Evolutionary conservation across 805 yeast species (phyloP).

Genomic region (Cyberlindnera bimundalis): DNA sequence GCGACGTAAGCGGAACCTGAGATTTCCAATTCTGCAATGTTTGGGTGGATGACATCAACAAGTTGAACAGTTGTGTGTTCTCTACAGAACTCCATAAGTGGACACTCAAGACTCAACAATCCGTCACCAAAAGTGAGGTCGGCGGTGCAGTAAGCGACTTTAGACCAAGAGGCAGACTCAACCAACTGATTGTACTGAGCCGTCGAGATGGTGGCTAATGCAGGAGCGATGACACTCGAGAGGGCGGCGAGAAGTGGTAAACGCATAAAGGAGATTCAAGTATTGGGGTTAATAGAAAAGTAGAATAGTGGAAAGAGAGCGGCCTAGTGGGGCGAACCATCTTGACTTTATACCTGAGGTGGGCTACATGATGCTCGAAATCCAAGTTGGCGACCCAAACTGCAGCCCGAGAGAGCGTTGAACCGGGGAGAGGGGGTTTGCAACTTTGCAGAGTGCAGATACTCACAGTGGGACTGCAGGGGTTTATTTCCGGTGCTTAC

Average conservation of each 20-base stretch:
- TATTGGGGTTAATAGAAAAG: too few species aligned
- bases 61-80: conserved; percentile 8
- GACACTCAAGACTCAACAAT: conserved; percentile 11
- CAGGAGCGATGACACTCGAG: background rate
- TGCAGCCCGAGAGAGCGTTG: too few species aligned
- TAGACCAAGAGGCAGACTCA: conserved; percentile 16
- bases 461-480: too few species aligned
- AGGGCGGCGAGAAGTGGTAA: background rate
- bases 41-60: conserved; percentile 15
- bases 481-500: too few species aligned
- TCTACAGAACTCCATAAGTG: conserved; percentile 17
- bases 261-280: too few species aligned
- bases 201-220: conserved; percentile 4
- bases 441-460: too few species aligned
- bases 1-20: conserved; percentile 56
- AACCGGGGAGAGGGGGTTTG: too few species aligned
- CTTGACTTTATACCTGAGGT: too few species aligned
- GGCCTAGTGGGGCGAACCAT: too few species aligned
- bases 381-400: too few species aligned
- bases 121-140: conserved; percentile 8
- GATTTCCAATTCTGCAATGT: conserved; percentile 33
- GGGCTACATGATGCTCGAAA: too few species aligned
- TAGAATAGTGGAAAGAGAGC: too few species aligned
- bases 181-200: conserved; percentile 10
- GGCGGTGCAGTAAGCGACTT: conserved; percentile 20